phyloP scores from a whole-genome alignment of 2,329 filamentous ascomycete species.

The Dendryphion nanum region DNA sequence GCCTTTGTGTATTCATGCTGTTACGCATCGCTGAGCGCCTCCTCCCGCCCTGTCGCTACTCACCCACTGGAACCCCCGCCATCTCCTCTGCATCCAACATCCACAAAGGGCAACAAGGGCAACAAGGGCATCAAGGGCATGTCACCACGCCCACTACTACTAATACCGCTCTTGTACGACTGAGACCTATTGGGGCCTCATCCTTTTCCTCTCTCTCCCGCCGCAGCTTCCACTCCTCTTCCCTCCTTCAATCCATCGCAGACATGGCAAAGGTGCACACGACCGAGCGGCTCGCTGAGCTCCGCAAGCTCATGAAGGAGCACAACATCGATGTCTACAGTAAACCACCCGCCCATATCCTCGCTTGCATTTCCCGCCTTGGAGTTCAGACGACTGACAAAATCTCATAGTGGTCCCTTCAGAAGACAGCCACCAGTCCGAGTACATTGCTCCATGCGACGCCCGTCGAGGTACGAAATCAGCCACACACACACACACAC shows the following conservation, averaged over 20 bases:
- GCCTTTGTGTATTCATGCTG: no score
- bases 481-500: constrained; percentile 4
- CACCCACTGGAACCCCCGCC: no score
- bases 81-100: no score
- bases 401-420: constrained; percentile 77
- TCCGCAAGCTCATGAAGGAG: constrained; percentile 84
- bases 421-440: constrained; percentile 95
- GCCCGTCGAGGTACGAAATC: constrained; percentile 65
- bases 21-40: no score
- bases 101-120: no score
- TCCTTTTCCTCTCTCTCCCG: neutral
- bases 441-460: constrained; percentile 97
- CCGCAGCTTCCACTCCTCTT: constrained; percentile 29
- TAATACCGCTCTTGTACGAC: no score
- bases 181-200: neutral
- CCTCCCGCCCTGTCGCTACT: no score
- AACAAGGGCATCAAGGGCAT: no score
- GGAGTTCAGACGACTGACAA: constrained; percentile 2
- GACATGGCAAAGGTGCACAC: constrained; percentile 82
- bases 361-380: neutral
- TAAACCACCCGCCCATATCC: constrained; percentile 43
- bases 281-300: constrained; percentile 67
- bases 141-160: no score
- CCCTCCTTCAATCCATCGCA: constrained; percentile 18
- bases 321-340: constrained; percentile 88